phyloP scores from a whole-genome alignment of 108 stramenopile genomes.

The Nitzschia palea region DNA sequence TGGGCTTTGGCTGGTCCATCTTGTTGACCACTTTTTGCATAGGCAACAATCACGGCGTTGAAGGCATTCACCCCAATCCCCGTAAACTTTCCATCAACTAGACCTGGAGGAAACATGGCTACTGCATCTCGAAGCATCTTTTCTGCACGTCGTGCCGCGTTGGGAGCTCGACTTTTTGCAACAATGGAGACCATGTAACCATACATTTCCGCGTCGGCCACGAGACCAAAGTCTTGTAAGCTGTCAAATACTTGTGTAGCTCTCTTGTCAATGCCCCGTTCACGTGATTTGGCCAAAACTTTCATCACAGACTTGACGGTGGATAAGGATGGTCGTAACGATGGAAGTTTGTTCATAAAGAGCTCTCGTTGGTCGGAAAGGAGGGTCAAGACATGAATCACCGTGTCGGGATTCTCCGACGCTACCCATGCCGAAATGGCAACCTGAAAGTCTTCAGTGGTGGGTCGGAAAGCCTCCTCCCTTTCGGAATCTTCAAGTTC shows the following conservation, averaged over 20 bases:
- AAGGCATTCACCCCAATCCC: slow-evolving; percentile 37
- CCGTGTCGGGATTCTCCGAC: slow-evolving; percentile 7
- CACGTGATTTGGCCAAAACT: slow-evolving; percentile 19
- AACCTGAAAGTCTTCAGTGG: slow-evolving; percentile 7
- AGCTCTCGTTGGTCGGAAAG: slow-evolving; percentile 28
- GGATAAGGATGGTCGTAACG: neutral
- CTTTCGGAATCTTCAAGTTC: slow-evolving; percentile 10
- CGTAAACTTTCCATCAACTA: slow-evolving; percentile 6
- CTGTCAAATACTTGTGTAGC: slow-evolving; percentile 27
- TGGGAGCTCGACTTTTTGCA: slow-evolving; percentile 27
- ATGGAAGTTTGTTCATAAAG: neutral
- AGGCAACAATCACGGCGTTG: slow-evolving; percentile 31
- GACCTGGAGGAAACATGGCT: slow-evolving; percentile 28
- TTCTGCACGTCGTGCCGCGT: slow-evolving; percentile 39
- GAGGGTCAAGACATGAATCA: slow-evolving; percentile 7
- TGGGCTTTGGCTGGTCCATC: slow-evolving; percentile 64
- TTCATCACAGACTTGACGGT: slow-evolving; percentile 23
- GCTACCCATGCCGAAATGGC: slow-evolving; percentile 23
- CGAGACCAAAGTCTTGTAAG: slow-evolving; percentile 15
- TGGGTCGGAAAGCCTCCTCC: slow-evolving; percentile 29
- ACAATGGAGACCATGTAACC: slow-evolving; percentile 21
- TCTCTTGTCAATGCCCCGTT: slow-evolving; percentile 21
- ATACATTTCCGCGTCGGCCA: slow-evolving; percentile 20
- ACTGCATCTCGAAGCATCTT: slow-evolving; percentile 38
- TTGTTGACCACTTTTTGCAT: slow-evolving; percentile 46